phyloP scores from a whole-genome alignment of 2,329 filamentous ascomycete species.

The Calycina herbarum region DNA sequence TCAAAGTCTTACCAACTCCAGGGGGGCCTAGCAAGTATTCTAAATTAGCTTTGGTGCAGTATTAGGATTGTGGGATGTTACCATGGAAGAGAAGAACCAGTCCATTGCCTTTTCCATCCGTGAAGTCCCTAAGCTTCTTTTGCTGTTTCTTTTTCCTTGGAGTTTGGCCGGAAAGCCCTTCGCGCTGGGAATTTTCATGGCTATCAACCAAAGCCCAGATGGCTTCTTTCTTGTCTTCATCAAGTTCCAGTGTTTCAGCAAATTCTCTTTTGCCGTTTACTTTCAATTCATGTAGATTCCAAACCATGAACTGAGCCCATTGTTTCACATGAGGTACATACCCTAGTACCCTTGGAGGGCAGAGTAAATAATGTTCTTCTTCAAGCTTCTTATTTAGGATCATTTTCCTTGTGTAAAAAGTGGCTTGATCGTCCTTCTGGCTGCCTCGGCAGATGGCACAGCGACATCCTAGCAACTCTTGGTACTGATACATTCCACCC shows the following conservation, averaged over 20 bases:
- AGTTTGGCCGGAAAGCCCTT: neutral
- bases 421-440: neutral
- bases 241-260: neutral
- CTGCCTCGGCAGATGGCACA: neutral
- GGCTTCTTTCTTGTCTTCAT: neutral
- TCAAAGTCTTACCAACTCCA: slow-evolving; percentile 16
- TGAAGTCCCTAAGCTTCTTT: neutral
- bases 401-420: neutral
- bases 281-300: neutral
- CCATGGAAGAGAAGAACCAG: neutral
- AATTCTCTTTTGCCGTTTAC: neutral
- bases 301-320: neutral
- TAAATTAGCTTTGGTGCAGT: neutral
- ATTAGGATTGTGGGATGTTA: neutral
- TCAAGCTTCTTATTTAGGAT: too few species aligned
- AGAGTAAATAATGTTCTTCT: neutral
- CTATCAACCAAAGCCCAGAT: neutral
- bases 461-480: neutral
- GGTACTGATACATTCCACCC: neutral
- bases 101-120: neutral
- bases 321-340: neutral
- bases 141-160: neutral
- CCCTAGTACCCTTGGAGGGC: neutral
- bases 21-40: slow-evolving; percentile 8
- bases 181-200: neutral